A percentile compares a stretch with the other conserved stretches of the same genome.
phyloP scores from a whole-genome alignment of 345 rosid species.

The Brassica napus region Da-Ae NC_063448.1:7751001-7751500 shows the following conservation, averaged over 20 bases:
- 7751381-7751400: conserved; percentile 4
- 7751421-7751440: conserved; percentile 6
- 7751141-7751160: conserved; percentile 1
- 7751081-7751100: conserved; percentile 34
- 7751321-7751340: conserved; percentile 31
- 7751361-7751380: conserved; percentile 27
- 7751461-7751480: not conserved
- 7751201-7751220: not conserved
- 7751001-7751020: conserved; percentile 6
- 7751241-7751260: conserved; percentile 14
- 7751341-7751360: conserved; percentile 23
- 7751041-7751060: conserved; percentile 34
- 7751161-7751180: conserved; percentile 5
- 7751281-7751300: conserved; percentile 36
- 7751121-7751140: conserved; percentile 37
- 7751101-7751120: conserved; percentile 33
- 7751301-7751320: conserved; percentile 33
- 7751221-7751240: not conserved
- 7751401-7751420: conserved; percentile 26
- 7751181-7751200: not conserved
- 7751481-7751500: not conserved
- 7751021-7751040: conserved; percentile 1
- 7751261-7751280: conserved; percentile 11
- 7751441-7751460: not conserved
- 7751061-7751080: conserved; percentile 34